A percentile compares a stretch with the other conserved stretches of the same genome.
Evolutionary conservation across 352 stramenopile genomes (phyloP).

Genomic region (Elongisporangium undulatum): DNA sequence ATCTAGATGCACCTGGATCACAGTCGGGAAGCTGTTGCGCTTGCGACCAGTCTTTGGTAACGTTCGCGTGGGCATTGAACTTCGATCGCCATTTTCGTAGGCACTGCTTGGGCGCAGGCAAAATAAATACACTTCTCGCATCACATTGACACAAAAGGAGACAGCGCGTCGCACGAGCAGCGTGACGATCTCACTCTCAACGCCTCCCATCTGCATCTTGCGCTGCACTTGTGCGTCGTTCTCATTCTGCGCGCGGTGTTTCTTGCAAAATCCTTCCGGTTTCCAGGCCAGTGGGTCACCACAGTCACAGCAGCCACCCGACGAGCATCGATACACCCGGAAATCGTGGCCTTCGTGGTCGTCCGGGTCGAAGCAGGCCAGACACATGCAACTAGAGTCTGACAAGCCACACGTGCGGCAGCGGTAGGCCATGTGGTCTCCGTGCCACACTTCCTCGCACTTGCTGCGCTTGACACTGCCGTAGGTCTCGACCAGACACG

Average conservation of each 20-base stretch:
- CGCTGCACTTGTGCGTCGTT: background rate
- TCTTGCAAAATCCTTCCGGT: slow-evolving; percentile 73
- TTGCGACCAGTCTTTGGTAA: slow-evolving; percentile 43
- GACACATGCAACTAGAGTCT: slow-evolving; percentile 87
- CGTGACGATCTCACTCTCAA: slow-evolving; percentile 38
- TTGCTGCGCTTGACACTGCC: slow-evolving; percentile 70
- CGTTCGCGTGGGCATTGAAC: slow-evolving; percentile 22
- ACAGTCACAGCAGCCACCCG: slow-evolving; percentile 79
- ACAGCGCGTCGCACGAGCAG: slow-evolving; percentile 38
- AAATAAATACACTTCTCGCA: slow-evolving; percentile 48
- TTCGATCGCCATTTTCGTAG: slow-evolving; percentile 23
- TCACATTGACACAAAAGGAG: slow-evolving; percentile 52
- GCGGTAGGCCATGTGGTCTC: slow-evolving; percentile 84
- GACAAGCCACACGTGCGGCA: slow-evolving; percentile 77
- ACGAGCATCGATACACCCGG: slow-evolving; percentile 76
- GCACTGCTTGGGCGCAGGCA: slow-evolving; percentile 30
- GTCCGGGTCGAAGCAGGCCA: slow-evolving; percentile 72
- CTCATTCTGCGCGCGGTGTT: slow-evolving; percentile 24
- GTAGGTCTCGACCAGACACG: slow-evolving; percentile 45
- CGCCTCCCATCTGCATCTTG: slow-evolving; percentile 25
- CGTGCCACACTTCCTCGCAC: slow-evolving; percentile 86
- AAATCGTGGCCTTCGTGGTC: slow-evolving; percentile 82
- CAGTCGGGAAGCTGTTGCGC: slow-evolving; percentile 29
- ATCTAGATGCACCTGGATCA: slow-evolving; percentile 49
- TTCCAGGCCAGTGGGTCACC: slow-evolving; percentile 78